A percentile compares a stretch with the other conserved stretches of the same genome.
phyloP scores from a whole-genome alignment of 371 early-diverging fungal species.

The Capillidium heterosporum region DNA sequence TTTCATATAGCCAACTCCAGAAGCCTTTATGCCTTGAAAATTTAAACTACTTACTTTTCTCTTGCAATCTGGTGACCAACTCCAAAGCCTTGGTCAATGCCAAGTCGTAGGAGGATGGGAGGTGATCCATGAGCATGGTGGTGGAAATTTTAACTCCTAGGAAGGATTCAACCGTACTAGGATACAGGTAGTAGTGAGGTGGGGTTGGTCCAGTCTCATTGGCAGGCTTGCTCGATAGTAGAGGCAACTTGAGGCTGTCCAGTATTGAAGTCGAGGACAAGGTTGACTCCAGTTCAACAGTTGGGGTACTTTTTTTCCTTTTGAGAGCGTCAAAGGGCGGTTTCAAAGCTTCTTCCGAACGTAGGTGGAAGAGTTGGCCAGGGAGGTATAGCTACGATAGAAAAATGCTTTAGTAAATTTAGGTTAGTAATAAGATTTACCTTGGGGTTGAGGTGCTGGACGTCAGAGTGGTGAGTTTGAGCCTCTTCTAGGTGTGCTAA shows the following conservation, averaged over 20 bases:
- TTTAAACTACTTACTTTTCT: too few relatives aligned
- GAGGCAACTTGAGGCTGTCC: neutral
- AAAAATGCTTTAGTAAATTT: too few relatives aligned
- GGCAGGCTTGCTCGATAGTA: neutral
- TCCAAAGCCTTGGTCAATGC: conserved; percentile 3
- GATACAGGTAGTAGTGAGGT: neutral
- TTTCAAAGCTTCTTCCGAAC: neutral
- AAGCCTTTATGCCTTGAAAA: too few relatives aligned
- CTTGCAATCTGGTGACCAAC: neutral
- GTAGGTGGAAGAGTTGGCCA: neutral
- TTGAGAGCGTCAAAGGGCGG: neutral
- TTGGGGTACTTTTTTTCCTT: neutral
- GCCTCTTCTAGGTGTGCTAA: neutral
- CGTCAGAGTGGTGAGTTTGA: neutral
- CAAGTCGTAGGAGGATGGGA: conserved; percentile 1
- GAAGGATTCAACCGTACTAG: neutral
- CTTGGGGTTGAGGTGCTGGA: neutral
- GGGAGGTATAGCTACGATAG: neutral
- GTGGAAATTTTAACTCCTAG: neutral
- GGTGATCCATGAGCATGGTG: conserved; percentile 4
- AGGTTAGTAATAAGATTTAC: too few relatives aligned
- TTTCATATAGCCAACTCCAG: too few relatives aligned
- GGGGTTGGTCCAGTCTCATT: neutral
- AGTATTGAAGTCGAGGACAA: neutral
- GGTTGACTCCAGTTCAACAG: neutral